These are phyloP conservation scores for Lipomyces sp. DNA, from an alignment of 805 yeast species.

Conservation along the genomic window DNA sequence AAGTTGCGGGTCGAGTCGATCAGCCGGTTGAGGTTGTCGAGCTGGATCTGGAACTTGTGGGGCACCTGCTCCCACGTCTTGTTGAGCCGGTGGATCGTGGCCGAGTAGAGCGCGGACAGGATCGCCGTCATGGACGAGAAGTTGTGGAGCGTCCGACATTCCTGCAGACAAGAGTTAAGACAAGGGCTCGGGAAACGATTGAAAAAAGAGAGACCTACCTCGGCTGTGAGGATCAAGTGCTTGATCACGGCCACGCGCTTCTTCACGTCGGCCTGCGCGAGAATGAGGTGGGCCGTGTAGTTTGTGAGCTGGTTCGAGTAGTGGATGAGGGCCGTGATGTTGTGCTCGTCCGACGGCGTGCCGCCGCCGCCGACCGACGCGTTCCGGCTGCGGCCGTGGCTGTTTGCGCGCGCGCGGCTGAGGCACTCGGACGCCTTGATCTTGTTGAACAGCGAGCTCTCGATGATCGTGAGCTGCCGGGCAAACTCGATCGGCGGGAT, in stretches of 20 bases:
- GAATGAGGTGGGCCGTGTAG: conserved; percentile 73
- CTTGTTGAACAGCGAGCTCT: conserved; percentile 59
- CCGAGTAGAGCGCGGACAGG: conserved; percentile 78
- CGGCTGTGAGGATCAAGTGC: conserved; percentile 76
- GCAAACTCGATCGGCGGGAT: conserved; percentile 75
- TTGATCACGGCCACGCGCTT: conserved; percentile 67
- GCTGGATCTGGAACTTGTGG: conserved; percentile 45
- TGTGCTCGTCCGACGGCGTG: conserved; percentile 29
- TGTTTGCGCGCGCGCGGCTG: conserved; percentile 27
- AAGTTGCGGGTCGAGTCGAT: conserved; percentile 92
- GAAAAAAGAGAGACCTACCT: conserved; percentile 36
- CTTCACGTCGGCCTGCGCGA: conserved; percentile 58
- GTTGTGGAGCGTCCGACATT: conserved; percentile 70
- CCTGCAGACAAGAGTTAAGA: conserved; percentile 2
- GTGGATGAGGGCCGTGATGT: conserved; percentile 52
- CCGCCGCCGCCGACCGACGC: conserved; percentile 34
- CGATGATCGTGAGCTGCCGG: conserved; percentile 74
- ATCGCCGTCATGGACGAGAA: conserved; percentile 92
- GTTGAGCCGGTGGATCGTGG: conserved; percentile 79
- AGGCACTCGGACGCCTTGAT: conserved; percentile 65
- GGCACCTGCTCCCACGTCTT: conserved; percentile 78
- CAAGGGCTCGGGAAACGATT: neutral
- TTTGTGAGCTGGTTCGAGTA: conserved; percentile 80
- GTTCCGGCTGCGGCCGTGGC: neutral
- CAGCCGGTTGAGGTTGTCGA: conserved; percentile 69